These are phyloP conservation scores for Castanospermum australe DNA, from an alignment of 306 rosid genomes.

Conservation along the genomic window DNA sequence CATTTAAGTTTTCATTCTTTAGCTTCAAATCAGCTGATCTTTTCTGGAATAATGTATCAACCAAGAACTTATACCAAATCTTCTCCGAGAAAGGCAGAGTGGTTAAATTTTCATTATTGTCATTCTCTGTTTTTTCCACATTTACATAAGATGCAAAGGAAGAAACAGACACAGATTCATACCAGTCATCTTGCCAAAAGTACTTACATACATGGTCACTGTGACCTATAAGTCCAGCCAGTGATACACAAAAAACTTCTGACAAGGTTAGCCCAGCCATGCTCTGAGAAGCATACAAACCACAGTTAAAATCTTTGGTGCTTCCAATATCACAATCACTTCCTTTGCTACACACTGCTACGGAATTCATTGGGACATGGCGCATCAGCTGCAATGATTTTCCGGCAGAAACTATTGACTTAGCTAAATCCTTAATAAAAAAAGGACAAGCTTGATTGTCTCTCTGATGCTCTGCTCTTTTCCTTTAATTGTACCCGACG, in stretches of 20 bases:
- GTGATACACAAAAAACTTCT: slow-evolving; percentile 78
- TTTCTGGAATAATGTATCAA: slow-evolving; percentile 59
- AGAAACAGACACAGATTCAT: slow-evolving; percentile 26
- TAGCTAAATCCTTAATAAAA: slow-evolving; percentile 77
- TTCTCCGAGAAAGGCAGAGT: slow-evolving; percentile 49
- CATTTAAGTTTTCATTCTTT: slow-evolving; percentile 32
- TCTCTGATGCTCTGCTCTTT: slow-evolving; percentile 48
- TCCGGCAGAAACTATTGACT: slow-evolving; percentile 86
- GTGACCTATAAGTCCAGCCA: slow-evolving; percentile 81
- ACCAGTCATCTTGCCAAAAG: slow-evolving; percentile 59
- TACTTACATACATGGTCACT: slow-evolving; percentile 74
- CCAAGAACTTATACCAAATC: slow-evolving; percentile 71
- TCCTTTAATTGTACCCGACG: slow-evolving; percentile 49
- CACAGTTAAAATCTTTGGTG: slow-evolving; percentile 35
- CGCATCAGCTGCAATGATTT: slow-evolving; percentile 91
- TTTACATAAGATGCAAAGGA: slow-evolving; percentile 31
- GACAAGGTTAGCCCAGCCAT: slow-evolving; percentile 74
- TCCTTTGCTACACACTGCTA: slow-evolving; percentile 44
- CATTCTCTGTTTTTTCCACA: slow-evolving; percentile 36
- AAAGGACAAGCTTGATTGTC: slow-evolving; percentile 67
- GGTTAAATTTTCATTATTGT: slow-evolving; percentile 35
- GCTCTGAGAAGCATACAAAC: slow-evolving; percentile 47
- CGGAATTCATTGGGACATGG: slow-evolving; percentile 51
- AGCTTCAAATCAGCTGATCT: slow-evolving; percentile 42
- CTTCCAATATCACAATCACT: slow-evolving; percentile 49